phyloP scores from a whole-genome alignment of 2,329 filamentous ascomycete genomes.

The Neobulgaria alba region DNA sequence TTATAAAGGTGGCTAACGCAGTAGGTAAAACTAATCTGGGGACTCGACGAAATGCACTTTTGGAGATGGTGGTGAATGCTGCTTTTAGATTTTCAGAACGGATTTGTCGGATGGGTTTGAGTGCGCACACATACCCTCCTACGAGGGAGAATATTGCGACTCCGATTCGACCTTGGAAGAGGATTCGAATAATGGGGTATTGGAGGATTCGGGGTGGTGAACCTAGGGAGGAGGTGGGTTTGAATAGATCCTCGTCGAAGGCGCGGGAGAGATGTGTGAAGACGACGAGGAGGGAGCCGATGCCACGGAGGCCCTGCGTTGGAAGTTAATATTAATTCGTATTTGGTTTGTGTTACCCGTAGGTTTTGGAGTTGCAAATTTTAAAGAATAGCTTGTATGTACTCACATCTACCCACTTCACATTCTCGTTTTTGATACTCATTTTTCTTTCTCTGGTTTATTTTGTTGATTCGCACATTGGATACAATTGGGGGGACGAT shows the following conservation, averaged over 20 bases:
- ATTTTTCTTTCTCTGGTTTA: constrained; percentile 17
- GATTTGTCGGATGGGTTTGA: constrained; percentile 49
- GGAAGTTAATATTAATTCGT: no score
- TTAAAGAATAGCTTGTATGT: not conserved
- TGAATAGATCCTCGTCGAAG: constrained; percentile 43
- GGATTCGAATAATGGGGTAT: constrained; percentile 48
- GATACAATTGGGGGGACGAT: no score
- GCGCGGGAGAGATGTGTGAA: constrained; percentile 44
- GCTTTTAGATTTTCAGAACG: constrained; percentile 44
- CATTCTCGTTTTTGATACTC: constrained; percentile 33
- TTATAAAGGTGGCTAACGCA: constrained; percentile 43
- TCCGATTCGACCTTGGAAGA: constrained; percentile 53
- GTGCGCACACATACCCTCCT: constrained; percentile 54
- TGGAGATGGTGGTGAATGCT: constrained; percentile 45
- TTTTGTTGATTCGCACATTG: no score
- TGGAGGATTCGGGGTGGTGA: constrained; percentile 43
- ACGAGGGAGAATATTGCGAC: constrained; percentile 60
- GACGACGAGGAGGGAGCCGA: constrained; percentile 47
- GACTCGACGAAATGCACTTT: constrained; percentile 48
- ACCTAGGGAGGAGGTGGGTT: constrained; percentile 36
- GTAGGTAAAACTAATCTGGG: constrained; percentile 51
- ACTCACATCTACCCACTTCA: constrained; percentile 54
- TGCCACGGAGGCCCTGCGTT: constrained; percentile 45
- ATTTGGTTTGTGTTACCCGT: constrained; percentile 4
- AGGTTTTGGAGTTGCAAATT: not conserved